Conservation (phyloP, 2,329 filamentous ascomycete genomes). For the Claviceps pusilla region DNA sequence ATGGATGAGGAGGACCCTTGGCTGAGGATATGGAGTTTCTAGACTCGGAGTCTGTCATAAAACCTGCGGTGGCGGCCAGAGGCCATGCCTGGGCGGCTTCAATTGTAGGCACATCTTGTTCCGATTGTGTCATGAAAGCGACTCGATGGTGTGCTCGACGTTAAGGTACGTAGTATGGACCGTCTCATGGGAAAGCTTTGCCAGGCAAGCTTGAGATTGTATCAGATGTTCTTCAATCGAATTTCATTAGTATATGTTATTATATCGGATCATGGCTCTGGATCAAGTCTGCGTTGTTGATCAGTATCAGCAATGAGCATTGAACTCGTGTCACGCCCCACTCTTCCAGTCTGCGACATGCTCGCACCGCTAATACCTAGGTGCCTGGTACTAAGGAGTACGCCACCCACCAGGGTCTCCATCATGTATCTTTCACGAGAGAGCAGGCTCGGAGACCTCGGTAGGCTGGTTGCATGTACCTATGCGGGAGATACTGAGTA, state of each 20-base stretch:
- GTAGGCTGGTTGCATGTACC: too few species aligned
- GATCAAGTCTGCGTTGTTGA: background rate
- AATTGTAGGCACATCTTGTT: conserved; percentile 47
- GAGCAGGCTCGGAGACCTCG: too few species aligned
- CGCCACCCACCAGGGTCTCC: too few species aligned
- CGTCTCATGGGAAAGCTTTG: background rate
- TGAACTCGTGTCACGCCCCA: background rate
- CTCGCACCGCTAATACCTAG: too few species aligned
- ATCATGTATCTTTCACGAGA: too few species aligned
- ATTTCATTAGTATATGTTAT: background rate
- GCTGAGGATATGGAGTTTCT: conserved; percentile 41
- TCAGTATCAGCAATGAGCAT: background rate
- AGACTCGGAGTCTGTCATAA: conserved; percentile 40
- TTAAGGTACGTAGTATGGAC: background rate
- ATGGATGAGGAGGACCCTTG: conserved; percentile 29
- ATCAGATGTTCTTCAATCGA: background rate
- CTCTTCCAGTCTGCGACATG: background rate
- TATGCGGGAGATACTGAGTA: too few species aligned
- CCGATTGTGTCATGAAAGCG: conserved; percentile 52
- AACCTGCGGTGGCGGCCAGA: conserved; percentile 41
- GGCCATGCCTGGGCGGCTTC: conserved; percentile 57
- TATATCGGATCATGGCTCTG: background rate
- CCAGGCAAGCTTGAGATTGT: background rate
- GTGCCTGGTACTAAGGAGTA: too few species aligned
- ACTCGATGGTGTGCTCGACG: conserved; percentile 6